Percentiles rank a stretch among this genome's conserved stretches.
phyloP scores from a whole-genome alignment of 1,284 basidiomycete species.

The Retiboletus fuscus region DNA sequence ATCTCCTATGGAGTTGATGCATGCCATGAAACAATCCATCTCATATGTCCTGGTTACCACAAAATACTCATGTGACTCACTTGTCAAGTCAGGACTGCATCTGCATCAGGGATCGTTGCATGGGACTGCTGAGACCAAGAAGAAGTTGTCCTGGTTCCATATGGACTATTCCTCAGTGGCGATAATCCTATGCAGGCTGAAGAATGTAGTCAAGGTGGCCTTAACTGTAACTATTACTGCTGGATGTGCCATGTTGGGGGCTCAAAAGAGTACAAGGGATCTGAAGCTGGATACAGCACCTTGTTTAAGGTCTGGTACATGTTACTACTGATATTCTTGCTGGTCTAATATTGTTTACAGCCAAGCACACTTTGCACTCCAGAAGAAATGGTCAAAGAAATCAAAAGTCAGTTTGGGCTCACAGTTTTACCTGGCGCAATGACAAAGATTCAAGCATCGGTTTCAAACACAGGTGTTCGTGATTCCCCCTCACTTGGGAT shows the following conservation, averaged over 20 bases:
- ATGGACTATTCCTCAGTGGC: not conserved
- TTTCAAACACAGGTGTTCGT: constrained; percentile 10
- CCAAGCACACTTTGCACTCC: not conserved
- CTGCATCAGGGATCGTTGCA: not conserved
- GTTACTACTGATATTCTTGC: not conserved
- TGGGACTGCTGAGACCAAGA: not conserved
- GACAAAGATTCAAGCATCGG: constrained; percentile 4
- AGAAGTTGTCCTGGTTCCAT: not conserved
- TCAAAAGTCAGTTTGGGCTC: constrained; percentile 23
- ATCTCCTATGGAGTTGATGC: constrained; percentile 42
- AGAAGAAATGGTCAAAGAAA: constrained; percentile 10
- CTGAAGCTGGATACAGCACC: not conserved
- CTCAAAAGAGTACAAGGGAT: not conserved
- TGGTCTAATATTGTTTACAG: not conserved
- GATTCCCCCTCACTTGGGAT: constrained; percentile 15
- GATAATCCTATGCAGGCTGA: constrained; percentile 7
- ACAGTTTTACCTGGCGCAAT: constrained; percentile 6
- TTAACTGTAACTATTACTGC: not conserved
- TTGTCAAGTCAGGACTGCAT: no score
- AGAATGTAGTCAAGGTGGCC: not conserved
- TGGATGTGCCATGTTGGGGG: not conserved
- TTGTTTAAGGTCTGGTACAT: not conserved
- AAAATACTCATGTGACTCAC: not conserved
- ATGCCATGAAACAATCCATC: constrained; percentile 39
- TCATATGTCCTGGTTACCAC: not conserved